Percentiles rank a stretch among this genome's conserved stretches.
These are phyloP conservation scores for Calonectria fujianensis DNA, from an alignment of 2,329 filamentous ascomycete genomes.

Conservation along the genomic window DNA sequence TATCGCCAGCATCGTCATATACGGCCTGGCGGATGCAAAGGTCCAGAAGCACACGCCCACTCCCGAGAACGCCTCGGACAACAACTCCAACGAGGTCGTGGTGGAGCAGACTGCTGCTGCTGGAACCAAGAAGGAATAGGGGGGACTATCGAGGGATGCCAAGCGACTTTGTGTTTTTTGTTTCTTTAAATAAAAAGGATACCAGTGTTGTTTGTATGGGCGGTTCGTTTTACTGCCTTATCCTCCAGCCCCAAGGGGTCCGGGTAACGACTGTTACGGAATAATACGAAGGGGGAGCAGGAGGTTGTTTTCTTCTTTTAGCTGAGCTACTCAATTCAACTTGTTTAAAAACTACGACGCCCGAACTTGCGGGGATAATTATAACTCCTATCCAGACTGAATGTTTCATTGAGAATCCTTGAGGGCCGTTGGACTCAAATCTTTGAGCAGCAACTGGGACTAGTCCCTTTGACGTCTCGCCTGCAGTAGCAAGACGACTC, in stretches of 20 bases:
- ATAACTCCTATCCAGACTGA: too few species aligned
- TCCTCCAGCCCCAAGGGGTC: background rate
- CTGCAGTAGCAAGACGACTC: slow-evolving; percentile 55
- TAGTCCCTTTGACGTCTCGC: slow-evolving; percentile 30
- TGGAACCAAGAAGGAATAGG: slow-evolving; percentile 10
- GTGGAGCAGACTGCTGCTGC: slow-evolving; percentile 26
- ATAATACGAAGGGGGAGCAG: slow-evolving; percentile 21
- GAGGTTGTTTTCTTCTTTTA: slow-evolving; percentile 6
- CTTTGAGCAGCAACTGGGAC: slow-evolving; percentile 23
- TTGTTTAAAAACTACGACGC: background rate
- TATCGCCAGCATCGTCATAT: slow-evolving; percentile 44
- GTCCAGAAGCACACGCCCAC: slow-evolving; percentile 34
- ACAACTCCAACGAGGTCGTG: slow-evolving; percentile 37
- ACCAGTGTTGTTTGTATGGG: slow-evolving; percentile 14
- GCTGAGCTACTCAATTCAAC: slow-evolving; percentile 32
- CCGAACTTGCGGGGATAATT: background rate
- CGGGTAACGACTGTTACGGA: slow-evolving; percentile 8
- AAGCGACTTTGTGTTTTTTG: slow-evolving; percentile 2
- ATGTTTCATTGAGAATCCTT: background rate
- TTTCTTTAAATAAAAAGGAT: slow-evolving; percentile 1
- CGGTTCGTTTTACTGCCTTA: background rate
- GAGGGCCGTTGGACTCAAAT: background rate
- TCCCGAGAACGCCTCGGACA: slow-evolving; percentile 39
- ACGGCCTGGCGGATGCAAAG: slow-evolving; percentile 38
- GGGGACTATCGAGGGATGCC: too few species aligned